Evolutionary conservation across 129 eudicot species (phyloP), one percentile per base, ranked within the genome.

Genomic region (Flaveria bidentis): DNA sequence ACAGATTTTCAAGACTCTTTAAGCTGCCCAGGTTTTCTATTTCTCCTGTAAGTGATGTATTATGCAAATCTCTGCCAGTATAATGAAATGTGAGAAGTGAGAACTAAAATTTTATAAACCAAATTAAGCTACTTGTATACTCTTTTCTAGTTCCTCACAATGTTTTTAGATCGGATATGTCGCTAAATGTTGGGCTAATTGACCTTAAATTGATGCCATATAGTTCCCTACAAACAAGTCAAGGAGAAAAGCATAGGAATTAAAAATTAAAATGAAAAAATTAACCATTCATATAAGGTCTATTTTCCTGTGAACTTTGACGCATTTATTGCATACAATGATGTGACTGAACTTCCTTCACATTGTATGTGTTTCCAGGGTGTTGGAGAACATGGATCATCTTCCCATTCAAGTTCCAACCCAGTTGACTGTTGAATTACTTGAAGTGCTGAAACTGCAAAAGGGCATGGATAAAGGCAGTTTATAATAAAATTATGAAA

Each of bases 381-480:
- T 15, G 78, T 81, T 39, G 98, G 98, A 61, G 73, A 88, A 53
- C 98, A 93, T 41, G 98, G 98, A 72, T 93, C 97, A 61, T 93
- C 98, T 86, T 93, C 84, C 98, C 98, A 93, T 81, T 89, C 96
- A 22, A 93, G 83, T 84, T 93, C 88, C 58, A 87, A 65, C 16
- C 97, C 97, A 10, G 87, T 84, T 12, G 92, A 85, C 49, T 84
- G 83, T 36, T 90, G 97, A 76, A 93, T 93, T 57, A 93, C 97
- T 79, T 88, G 91, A 76, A 93, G 93, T 6, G 98, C 98, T 26
- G 96, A 93, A 85, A 90, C 98, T 93, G 92, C 69, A 84, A 39
- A 71, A 49, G 13, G 47, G 47, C 62, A 51, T 55, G 57, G 16
- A 74, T 64, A 55, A 72, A 74, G 36, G 61, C 53, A 20, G 17